Base-by-base conservation (phyloP, 2,329 filamentous ascomycete genomes). In the Diaporthe destruens region DNA sequence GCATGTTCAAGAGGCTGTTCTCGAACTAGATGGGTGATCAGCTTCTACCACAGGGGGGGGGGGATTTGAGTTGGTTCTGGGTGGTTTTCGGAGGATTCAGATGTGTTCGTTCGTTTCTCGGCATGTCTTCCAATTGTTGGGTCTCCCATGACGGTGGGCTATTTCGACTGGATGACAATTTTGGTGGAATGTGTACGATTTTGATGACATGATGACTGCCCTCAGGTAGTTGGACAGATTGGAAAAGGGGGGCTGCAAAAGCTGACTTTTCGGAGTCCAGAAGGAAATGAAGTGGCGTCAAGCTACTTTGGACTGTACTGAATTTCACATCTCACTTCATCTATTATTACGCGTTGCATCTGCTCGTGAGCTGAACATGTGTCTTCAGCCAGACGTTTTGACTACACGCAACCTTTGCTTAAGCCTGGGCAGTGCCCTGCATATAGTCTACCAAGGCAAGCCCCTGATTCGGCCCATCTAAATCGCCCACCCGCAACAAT, bases 1-100 rank as follows among this genome's bases (percentile, higher is more conserved):
- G 73, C 20, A 74, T 74, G 66, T 74, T 74, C 73, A 74, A 72
- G 73, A 72, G 56, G 54, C 53, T 74, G 7, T 74, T 74, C 49
- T 72, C 69, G 54, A 74, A 16, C 9, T 69, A 32, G 23, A n/a
- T 7, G 12, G 34, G 7, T 16, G 20, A 42, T 42, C 39, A 36
- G 25, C 8, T 56, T 36, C 8, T 56, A 29, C 16, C 7, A 25
- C 4, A 2, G 3, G 25, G n/a, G 25, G 36, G 29, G 3, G 25
- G n/a, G 25, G 36, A 36, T 3, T 23, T 66, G 32, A 29, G 57
- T n/a, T 16, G 25, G n/a, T 18, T 25, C n/a, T 18, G 29, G 20
- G 8, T 12, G 39, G 23, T 47, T 36, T 36, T 23, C 53, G 23
- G 23, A 42, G 39, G 23, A 12, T 20, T 63, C 6, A 34, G 49